A percentile compares a stretch with the other conserved stretches of the same genome.
Conservation (phyloP, 129 eudicot species). For the sunflower (Helianthus annuus) region HanXRQr2.0-SUNRISE NC_035441.2:54179243-54179742, state of each 20-base stretch:
- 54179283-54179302: constrained; percentile 68
- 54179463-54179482: background rate
- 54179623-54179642: too few species aligned
- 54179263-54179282: constrained; percentile 59
- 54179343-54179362: constrained; percentile 63
- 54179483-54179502: background rate
- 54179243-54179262: constrained; percentile 40
- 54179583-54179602: too few species aligned
- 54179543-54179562: too few species aligned
- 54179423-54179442: background rate
- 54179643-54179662: too few species aligned
- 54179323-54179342: constrained; percentile 61
- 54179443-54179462: background rate
- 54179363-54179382: constrained; percentile 67
- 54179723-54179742: too few species aligned
- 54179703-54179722: too few species aligned
- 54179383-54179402: constrained; percentile 64
- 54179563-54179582: too few species aligned
- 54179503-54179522: background rate
- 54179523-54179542: background rate
- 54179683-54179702: too few species aligned
- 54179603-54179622: too few species aligned
- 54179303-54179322: constrained; percentile 60
- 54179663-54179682: too few species aligned
- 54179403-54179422: constrained; percentile 37